A percentile compares a stretch with the other conserved stretches of the same genome.
Conservation (phyloP, 2,329 filamentous ascomycete species). For the Nothopassalora personata region DNA sequence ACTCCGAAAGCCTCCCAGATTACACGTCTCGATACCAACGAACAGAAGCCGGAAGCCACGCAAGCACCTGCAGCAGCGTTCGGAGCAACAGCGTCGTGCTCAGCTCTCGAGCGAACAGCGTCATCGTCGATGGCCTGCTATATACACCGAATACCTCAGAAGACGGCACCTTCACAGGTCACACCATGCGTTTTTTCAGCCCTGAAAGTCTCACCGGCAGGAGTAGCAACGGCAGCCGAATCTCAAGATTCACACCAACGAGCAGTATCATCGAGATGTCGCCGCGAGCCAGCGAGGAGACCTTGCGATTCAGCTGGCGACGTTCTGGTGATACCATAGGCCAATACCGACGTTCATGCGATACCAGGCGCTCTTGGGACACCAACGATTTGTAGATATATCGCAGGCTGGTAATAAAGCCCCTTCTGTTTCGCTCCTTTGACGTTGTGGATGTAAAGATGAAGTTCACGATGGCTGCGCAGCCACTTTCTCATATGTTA, state of each 20-base stretch:
- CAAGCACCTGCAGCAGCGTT: conserved; percentile 22
- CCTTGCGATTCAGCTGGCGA: conserved; percentile 27
- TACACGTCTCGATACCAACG: conserved; percentile 38
- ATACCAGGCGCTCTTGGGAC: conserved; percentile 8
- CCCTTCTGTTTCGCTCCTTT: neutral
- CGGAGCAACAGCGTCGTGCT: conserved; percentile 7
- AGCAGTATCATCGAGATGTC: conserved; percentile 41
- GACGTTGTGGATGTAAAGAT: conserved; percentile 5
- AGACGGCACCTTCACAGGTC: conserved; percentile 7
- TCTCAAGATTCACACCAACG: conserved; percentile 31
- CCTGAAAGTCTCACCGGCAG: conserved; percentile 2
- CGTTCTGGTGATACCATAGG: conserved; percentile 8
- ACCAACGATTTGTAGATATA: conserved; percentile 13
- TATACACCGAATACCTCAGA: conserved; percentile 8
- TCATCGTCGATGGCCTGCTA: conserved; percentile 1
- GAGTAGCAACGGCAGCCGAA: conserved; percentile 15
- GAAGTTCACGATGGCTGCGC: neutral
- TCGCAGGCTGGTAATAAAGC: neutral
- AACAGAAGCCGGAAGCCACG: conserved; percentile 25
- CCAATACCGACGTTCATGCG: neutral
- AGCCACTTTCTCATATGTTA: neutral
- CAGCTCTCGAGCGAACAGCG: conserved; percentile 4
- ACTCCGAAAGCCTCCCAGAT: conserved; percentile 39
- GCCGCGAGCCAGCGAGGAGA: conserved; percentile 38
- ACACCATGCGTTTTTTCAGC: conserved; percentile 12